Base-by-base conservation (phyloP, 2,329 filamentous ascomycete genomes). In the Fusarium palustre region DNA sequence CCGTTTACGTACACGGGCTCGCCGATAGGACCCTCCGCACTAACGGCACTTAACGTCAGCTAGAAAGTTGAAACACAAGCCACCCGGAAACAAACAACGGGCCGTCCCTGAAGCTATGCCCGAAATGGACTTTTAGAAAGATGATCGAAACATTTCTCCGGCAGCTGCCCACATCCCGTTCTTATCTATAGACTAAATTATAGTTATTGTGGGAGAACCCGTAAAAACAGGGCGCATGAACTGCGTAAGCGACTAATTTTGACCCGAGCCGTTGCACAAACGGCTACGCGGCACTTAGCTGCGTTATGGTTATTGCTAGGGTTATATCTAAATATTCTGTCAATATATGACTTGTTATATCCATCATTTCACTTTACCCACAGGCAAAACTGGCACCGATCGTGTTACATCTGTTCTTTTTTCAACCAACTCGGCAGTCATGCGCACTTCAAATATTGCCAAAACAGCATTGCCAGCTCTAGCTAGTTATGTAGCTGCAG, bases 101-200 rank as follows among this genome's bases (percentile, higher is more conserved):
- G 7, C 18, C 24, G 41, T 55, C 22, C 52, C 39, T 36, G 41
- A 28, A 7, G 2, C 30, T 15, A 36, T 11, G 1, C 31, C 7
- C 16, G 28, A 46, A 22, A 43, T n/a, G 13, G 39, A 22, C 10
- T 13, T 5, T 4, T 34, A n/a, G 15, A 18, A 46, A 7, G n/a
- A 20, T 22, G 25, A 53, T 22, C 25, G 16, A 28, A 15, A 7
- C 8, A 7, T 20, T 20, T 20, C 12, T 11, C 3, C 12, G 16
- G 33, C 22, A 9, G 9, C n/a, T 33, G 22, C 59, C 55, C 59
- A 62, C 55, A 62, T 62, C 20, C 39, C 59, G 55, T 1, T 31
- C 2, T 12, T 24, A 15, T 62, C n/a, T 20, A 5, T 12, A 16
- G 1, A 20, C 45, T 22, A 4, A 33, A 25, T 34, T 7, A 10